Evolutionary conservation across 116 monocot genomes (phyloP), one percentile per base, ranked within the genome.

Genomic region (Cymodocea nodosa): DNA sequence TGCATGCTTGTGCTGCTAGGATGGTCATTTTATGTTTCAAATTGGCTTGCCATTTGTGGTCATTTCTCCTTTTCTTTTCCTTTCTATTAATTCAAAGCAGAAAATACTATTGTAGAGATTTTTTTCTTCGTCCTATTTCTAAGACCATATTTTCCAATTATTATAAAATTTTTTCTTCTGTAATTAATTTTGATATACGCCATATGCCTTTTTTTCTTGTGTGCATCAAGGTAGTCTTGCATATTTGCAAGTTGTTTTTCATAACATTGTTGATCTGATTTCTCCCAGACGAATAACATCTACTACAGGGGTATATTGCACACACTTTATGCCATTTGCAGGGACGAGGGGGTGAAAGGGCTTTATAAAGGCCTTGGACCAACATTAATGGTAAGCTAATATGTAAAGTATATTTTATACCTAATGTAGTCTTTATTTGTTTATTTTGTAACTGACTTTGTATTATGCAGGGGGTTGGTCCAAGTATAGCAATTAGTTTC

Each of bases 331-430:
- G 59, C 84, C 69, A 91, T 91, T 64, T 84, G 79, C 69, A 79
- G 78, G 74, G 90, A 91, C 61, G 90, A 91, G 77, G 86, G 90
- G 44, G 10, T 74, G 50, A 77, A 68, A 70, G 90, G 84, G 19
- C 66, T 91, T 19, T 91, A 91, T 52, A 91, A 86, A 68, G 90
- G 86, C 1, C 86, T 91, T 75, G 90, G 90, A 40, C 79, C 86
- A 53, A 86, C 90, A 36, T 71, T 91, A 48, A 56, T 86, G 82
- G 90, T 86, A 79, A 72, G 59, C 44, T 50, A n/a, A 17, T 34
- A 11, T 12, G 1, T 60, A 61, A n/a, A 48, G 16, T 52, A 19
- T 49, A 63, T 73, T 5, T 54, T 16, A 62, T 15, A 53, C 7
- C 53, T 15, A 18, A 5, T 53, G 18, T 35, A 60, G 18, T 11